phyloP scores from a whole-genome alignment of 108 stramenopile genomes.

The Cyclotella atomus region DNA sequence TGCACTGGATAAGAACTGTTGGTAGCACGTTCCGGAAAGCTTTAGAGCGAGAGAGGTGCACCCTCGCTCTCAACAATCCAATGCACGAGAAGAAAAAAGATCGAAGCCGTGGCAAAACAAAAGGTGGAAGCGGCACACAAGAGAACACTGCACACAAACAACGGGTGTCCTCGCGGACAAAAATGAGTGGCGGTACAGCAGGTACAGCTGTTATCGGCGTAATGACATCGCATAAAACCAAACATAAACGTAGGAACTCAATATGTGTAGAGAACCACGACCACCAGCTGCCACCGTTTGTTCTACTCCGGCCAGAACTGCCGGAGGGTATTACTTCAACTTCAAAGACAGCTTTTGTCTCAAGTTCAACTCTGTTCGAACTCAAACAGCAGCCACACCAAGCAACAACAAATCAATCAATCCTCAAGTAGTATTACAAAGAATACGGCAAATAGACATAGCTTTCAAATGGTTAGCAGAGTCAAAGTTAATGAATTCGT shows the following conservation, averaged over 20 bases:
- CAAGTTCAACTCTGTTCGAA: neutral
- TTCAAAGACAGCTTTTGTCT: neutral
- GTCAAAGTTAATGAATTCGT: too few species aligned
- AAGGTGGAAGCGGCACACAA: neutral
- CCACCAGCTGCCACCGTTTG: neutral
- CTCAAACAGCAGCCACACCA: too few species aligned
- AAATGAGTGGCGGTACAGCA: too few species aligned
- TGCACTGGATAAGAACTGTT: neutral
- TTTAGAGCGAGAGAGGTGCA: neutral
- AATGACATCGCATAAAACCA: too few species aligned
- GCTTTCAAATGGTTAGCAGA: too few species aligned
- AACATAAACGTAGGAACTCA: too few species aligned
- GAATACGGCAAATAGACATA: too few species aligned
- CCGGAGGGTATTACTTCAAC: conserved; percentile 3
- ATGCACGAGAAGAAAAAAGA: neutral
- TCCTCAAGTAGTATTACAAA: neutral
- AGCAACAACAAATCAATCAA: neutral
- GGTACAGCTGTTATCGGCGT: too few species aligned
- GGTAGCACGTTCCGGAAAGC: too few species aligned
- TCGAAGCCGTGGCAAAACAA: too few species aligned
- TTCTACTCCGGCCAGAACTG: neutral
- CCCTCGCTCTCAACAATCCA: neutral
- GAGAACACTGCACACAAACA: neutral
- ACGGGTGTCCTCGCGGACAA: too few species aligned
- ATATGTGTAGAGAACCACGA: too few species aligned